These are phyloP conservation scores for Podospora pseudoanserina DNA, from an alignment of 495 filamentous ascomycete species.

Conservation along the genomic window DNA sequence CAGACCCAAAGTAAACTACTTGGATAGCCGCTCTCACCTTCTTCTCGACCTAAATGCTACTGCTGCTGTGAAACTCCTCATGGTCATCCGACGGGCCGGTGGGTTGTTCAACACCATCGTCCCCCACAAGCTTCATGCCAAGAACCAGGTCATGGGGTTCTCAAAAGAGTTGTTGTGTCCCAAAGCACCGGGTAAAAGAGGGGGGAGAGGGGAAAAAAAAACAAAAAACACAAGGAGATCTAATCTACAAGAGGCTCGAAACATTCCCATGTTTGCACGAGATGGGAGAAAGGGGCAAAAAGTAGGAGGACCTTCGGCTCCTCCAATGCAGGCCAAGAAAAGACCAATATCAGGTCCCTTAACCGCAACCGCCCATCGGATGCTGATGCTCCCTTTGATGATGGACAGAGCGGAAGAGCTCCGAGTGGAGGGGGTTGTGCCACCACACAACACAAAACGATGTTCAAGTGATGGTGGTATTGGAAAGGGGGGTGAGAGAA, in stretches of 20 bases:
- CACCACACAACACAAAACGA: neutral
- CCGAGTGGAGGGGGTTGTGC: slow-evolving; percentile 13
- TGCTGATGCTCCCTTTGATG: neutral
- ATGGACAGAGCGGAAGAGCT: slow-evolving; percentile 12
- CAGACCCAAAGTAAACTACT: slow-evolving; percentile 1
- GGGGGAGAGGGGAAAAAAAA: neutral
- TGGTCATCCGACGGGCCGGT: slow-evolving; percentile 13
- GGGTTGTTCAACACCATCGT: neutral
- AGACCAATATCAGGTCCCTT: neutral
- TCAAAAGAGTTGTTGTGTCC: neutral
- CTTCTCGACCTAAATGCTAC: slow-evolving; percentile 10
- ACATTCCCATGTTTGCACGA: neutral
- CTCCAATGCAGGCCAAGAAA: slow-evolving; percentile 3
- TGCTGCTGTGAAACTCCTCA: slow-evolving; percentile 21
- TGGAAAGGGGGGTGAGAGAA: neutral
- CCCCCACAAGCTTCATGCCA: neutral
- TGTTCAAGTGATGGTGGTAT: neutral
- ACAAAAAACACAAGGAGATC: neutral
- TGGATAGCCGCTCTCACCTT: neutral
- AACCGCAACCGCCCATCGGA: slow-evolving; percentile 11
- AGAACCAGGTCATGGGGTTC: neutral
- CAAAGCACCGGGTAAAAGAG: neutral
- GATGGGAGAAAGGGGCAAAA: too few species aligned
- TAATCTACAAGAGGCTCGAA: neutral
- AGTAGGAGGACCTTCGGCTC: neutral